Evolutionary conservation across 306 rosid genomes (phyloP), one percentile per base, ranked within the genome.

Genomic region (Herpetospermum pedunculosum): DNA sequence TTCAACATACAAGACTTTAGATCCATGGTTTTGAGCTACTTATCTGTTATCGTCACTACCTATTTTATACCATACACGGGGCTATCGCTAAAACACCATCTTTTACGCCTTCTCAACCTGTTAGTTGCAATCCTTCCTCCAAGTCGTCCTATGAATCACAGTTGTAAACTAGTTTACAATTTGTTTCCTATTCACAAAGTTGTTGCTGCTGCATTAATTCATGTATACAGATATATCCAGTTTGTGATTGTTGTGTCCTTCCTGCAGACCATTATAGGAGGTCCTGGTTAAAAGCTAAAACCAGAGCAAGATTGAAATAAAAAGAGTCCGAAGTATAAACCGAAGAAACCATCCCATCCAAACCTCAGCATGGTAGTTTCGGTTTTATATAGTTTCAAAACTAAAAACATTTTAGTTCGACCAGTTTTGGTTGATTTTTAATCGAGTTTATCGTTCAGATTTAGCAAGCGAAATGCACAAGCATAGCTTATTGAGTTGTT

Each of bases 161-260:
- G 73, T 44, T 30, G 55, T 69, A 69, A 43, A 69, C 73, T 69
- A 70, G 74, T 70, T 44, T 70, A 70, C 58, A 70, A 26, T 46
- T 70, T 48, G 74, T 70, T 70, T 70, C 57, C 14, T 70, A 70
- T 70, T 47, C 74, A 70, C 74, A 70, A 46, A 10, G 73, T 68
- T 44, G 55, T 15, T 67, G 19, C 73, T 41, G 73, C 73, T 67
- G 55, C 74, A 69, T 69, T 44, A 44, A 18, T 70, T 29, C 26
- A 70, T 32, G 43, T 44, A 46, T 70, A 70, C 55, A 11, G 35
- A 25, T 40, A 25, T 40, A 28, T 16, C 57, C 40, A 28, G 6
- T 29, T 46, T 28, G 55, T 8, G 26, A 46, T 35, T 2, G 11
- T 4, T 16, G 16, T 12, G 37, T 11, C 43, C 11, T 16, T 30